Conservation (phyloP, 192 early-diverging fungal genomes). For the Nowakowskiella sp. region DNA sequence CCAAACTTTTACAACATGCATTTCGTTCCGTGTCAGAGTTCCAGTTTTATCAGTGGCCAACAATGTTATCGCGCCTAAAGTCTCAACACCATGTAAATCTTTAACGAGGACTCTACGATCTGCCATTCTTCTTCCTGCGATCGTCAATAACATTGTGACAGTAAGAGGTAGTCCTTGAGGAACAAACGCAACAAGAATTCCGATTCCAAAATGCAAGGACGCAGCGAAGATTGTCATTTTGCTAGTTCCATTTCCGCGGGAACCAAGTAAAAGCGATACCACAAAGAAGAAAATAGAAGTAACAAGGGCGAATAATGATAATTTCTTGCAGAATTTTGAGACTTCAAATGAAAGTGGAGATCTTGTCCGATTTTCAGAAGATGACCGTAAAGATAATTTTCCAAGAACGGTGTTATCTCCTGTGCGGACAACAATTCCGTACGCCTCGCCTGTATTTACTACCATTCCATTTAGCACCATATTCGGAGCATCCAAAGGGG, state of each 20-base stretch:
- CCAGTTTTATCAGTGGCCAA: slow-evolving; percentile 69
- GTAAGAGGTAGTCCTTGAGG: slow-evolving; percentile 51
- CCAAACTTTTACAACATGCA: slow-evolving; percentile 43
- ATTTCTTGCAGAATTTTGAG: slow-evolving; percentile 36
- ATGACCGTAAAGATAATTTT: too few relatives aligned
- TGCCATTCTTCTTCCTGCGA: slow-evolving; percentile 43
- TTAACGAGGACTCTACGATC: slow-evolving; percentile 53
- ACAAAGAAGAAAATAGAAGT: slow-evolving; percentile 47
- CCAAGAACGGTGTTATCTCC: slow-evolving; percentile 41
- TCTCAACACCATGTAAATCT: slow-evolving; percentile 54
- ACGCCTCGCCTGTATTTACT: slow-evolving; percentile 35
- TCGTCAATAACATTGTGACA: slow-evolving; percentile 47
- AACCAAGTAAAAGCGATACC: slow-evolving; percentile 21
- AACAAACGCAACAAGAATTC: slow-evolving; percentile 50
- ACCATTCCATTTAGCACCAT: slow-evolving; percentile 38
- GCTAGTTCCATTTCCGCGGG: too few relatives aligned
- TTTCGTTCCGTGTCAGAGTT: slow-evolving; percentile 57
- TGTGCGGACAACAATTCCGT: slow-evolving; percentile 38
- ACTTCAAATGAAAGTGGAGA: slow-evolving; percentile 41
- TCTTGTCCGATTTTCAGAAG: slow-evolving; percentile 24
- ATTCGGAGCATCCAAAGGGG: slow-evolving; percentile 40
- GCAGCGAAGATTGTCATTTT: slow-evolving; percentile 32
- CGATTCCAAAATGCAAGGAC: slow-evolving; percentile 44
- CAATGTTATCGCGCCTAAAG: slow-evolving; percentile 53
- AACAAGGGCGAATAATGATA: slow-evolving; percentile 31